Percentiles rank a stretch among this genome's conserved stretches.
These are phyloP conservation scores for Candida ponderosae DNA, from an alignment of 805 yeast species.

Conservation along the genomic window DNA sequence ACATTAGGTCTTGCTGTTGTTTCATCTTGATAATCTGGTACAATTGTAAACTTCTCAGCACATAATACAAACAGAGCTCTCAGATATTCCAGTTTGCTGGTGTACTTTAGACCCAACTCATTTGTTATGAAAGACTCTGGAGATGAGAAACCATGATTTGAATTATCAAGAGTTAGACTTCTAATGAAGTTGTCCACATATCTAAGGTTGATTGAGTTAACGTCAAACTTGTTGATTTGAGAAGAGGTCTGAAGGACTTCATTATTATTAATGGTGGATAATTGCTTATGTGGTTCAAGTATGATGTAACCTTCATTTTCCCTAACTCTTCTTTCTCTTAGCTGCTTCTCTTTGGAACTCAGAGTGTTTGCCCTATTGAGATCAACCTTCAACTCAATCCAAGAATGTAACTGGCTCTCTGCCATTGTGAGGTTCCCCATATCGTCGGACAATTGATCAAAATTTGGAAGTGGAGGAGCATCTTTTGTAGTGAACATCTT, in stretches of 20 bases:
- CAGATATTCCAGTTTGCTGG: conserved; percentile 47
- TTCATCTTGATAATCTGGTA: conserved; percentile 30
- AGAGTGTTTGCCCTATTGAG: conserved; percentile 68
- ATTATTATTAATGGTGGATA: conserved; percentile 37
- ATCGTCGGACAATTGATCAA: conserved; percentile 13
- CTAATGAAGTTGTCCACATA: conserved; percentile 38
- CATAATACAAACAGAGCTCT: conserved; percentile 60
- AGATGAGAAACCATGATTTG: conserved; percentile 33
- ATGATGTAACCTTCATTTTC: conserved; percentile 54
- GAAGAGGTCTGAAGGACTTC: conserved; percentile 29
- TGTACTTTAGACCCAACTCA: conserved; percentile 44
- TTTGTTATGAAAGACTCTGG: conserved; percentile 48
- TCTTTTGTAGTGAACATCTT: conserved; percentile 22
- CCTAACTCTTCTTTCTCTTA: conserved; percentile 57
- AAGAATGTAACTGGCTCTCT: conserved; percentile 30
- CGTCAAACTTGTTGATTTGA: conserved; percentile 15
- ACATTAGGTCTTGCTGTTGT: conserved; percentile 30
- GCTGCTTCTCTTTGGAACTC: conserved; percentile 58
- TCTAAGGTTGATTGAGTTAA: conserved; percentile 23
- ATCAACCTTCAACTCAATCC: conserved; percentile 52
- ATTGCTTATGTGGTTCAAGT: conserved; percentile 50
- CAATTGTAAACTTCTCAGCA: conserved; percentile 47
- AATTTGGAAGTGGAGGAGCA: conserved; percentile 16
- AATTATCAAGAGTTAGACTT: conserved; percentile 22
- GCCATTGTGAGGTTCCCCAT: conserved; percentile 22